These are phyloP conservation scores for Silene conica DNA, from an alignment of 148 eudicot species.

Conservation along the genomic window DNA sequence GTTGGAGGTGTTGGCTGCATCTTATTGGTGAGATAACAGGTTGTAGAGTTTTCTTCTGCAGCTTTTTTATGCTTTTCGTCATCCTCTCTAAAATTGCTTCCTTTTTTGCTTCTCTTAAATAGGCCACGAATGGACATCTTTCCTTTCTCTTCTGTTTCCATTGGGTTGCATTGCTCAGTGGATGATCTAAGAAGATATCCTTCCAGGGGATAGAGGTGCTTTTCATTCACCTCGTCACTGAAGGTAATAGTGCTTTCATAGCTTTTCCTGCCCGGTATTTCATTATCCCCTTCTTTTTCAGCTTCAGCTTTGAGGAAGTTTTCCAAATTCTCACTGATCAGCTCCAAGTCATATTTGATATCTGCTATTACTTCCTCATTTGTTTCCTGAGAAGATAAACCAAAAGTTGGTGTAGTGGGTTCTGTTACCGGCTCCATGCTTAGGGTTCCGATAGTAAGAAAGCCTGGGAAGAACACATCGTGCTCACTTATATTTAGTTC, in stretches of 20 bases:
- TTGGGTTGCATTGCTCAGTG: slow-evolving; percentile 29
- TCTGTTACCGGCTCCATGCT: slow-evolving; percentile 48
- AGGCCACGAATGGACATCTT: slow-evolving; percentile 36
- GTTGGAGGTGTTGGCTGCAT: slow-evolving; percentile 30
- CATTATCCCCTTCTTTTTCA: slow-evolving; percentile 33
- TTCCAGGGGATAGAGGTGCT: slow-evolving; percentile 47
- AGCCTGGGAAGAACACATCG: slow-evolving; percentile 43
- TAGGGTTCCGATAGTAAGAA: slow-evolving; percentile 75
- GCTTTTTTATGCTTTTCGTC: slow-evolving; percentile 17
- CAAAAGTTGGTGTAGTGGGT: slow-evolving; percentile 57
- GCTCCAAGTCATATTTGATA: slow-evolving; percentile 48
- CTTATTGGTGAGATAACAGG: slow-evolving; percentile 29
- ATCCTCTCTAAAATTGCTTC: slow-evolving; percentile 12
- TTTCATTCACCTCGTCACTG: slow-evolving; percentile 29
- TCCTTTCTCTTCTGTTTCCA: slow-evolving; percentile 27
- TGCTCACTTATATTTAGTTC: slow-evolving; percentile 30
- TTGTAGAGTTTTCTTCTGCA: slow-evolving; percentile 19
- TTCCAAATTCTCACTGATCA: slow-evolving; percentile 54
- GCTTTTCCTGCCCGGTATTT: slow-evolving; percentile 42
- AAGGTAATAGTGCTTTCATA: slow-evolving; percentile 39
- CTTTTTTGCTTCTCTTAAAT: slow-evolving; percentile 26
- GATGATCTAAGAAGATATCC: slow-evolving; percentile 55
- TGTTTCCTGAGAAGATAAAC: slow-evolving; percentile 31
- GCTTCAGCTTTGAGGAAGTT: slow-evolving; percentile 45
- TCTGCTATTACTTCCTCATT: slow-evolving; percentile 32